Percentiles rank a stretch among this genome's conserved stretches.
phyloP scores from a whole-genome alignment of 108 stramenopile genomes.

The Nitzschia sp. region DNA sequence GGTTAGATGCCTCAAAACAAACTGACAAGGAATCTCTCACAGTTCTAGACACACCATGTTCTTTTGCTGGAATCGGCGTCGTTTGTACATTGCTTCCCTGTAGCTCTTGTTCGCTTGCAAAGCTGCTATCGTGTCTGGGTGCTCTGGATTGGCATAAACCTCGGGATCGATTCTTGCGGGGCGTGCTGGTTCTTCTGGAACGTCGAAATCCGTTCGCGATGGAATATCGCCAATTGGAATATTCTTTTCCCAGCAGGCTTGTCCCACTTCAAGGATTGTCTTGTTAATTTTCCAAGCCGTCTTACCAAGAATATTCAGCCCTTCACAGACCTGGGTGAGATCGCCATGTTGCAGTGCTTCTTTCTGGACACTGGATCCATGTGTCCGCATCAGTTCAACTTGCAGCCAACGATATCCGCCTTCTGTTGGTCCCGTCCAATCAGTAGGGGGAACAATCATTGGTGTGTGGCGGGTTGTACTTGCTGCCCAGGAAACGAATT shows the following conservation, averaged over 20 bases:
- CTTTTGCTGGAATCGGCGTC: slow-evolving; percentile 65
- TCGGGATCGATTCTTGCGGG: slow-evolving; percentile 31
- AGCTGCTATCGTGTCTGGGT: slow-evolving; percentile 29
- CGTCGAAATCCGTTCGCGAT: slow-evolving; percentile 66
- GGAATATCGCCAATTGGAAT: slow-evolving; percentile 88
- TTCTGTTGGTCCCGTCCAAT: slow-evolving; percentile 68
- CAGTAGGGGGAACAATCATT: slow-evolving; percentile 89
- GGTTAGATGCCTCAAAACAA: not conserved
- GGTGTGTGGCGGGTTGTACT: slow-evolving; percentile 73
- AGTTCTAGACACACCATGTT: slow-evolving; percentile 38
- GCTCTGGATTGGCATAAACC: slow-evolving; percentile 36
- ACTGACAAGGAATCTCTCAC: not conserved
- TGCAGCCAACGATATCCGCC: slow-evolving; percentile 80
- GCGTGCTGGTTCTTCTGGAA: slow-evolving; percentile 60
- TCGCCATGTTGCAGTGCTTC: slow-evolving; percentile 72
- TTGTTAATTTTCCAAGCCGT: slow-evolving; percentile 89
- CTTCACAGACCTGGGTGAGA: slow-evolving; percentile 71
- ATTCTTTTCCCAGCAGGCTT: slow-evolving; percentile 72
- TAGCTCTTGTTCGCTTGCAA: slow-evolving; percentile 49
- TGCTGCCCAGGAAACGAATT: slow-evolving; percentile 38
- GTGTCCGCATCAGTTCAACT: slow-evolving; percentile 73
- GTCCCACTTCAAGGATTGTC: slow-evolving; percentile 67
- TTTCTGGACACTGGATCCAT: slow-evolving; percentile 63
- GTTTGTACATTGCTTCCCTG: slow-evolving; percentile 53
- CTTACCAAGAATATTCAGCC: slow-evolving; percentile 81